Evolutionary conservation across 345 rosid genomes (phyloP).

Genomic region (Eucalyptus leucophloia): DNA sequence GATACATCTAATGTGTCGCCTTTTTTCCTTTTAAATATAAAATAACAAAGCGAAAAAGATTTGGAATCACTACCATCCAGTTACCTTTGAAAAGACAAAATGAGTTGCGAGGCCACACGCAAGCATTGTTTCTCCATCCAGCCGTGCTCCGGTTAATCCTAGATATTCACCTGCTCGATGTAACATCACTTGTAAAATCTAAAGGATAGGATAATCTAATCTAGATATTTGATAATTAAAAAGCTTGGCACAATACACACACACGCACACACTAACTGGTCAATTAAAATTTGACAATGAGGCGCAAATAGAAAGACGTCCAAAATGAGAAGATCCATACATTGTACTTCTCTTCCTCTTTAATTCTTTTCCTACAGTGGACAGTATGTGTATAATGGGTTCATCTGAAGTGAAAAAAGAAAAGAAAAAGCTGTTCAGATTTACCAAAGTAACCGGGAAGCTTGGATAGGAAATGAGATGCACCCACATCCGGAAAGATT

Average conservation of each 20-base stretch:
- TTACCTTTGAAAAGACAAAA: conserved; percentile 9
- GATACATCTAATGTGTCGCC: not conserved
- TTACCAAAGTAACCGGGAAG: conserved; percentile 7
- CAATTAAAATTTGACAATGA: not conserved
- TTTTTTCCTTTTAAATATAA: not conserved
- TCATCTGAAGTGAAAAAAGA: not conserved
- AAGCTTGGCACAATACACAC: too few relatives aligned
- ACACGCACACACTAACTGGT: not conserved
- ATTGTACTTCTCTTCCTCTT: not conserved
- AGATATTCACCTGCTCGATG: not conserved
- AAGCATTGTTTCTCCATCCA: conserved; percentile 10
- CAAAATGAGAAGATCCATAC: not conserved
- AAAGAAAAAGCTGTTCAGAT: not conserved
- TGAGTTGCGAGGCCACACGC: conserved; percentile 15
- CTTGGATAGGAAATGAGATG: conserved; percentile 3
- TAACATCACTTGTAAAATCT: not conserved
- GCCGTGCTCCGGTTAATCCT: conserved; percentile 12
- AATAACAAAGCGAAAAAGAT: not conserved
- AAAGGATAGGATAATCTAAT: not conserved
- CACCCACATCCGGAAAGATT: conserved; percentile 3
- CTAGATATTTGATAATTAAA: not conserved
- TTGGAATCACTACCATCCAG: too few relatives aligned
- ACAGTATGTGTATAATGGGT: not conserved
- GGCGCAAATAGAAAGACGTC: not conserved
- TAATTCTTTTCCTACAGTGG: not conserved